Percentiles rank a stretch among this genome's conserved stretches.
These are phyloP conservation scores for Akanthomyces lecanii DNA, from an alignment of 2,329 filamentous ascomycete genomes.

Conservation along the genomic window DNA sequence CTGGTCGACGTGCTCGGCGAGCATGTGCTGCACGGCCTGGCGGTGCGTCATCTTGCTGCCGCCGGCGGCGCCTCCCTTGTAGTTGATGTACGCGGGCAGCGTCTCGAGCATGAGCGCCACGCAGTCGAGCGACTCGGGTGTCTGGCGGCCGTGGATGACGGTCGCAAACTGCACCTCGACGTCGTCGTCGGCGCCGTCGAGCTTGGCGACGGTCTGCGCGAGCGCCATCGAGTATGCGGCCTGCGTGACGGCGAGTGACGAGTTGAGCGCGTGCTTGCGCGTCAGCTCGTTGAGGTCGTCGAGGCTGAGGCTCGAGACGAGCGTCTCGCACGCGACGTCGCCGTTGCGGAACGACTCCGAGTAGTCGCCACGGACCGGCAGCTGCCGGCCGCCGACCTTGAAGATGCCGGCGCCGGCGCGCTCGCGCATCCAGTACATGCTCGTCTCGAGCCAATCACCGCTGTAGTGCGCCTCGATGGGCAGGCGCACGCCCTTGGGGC, in stretches of 20 bases:
- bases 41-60: slow-evolving; percentile 8
- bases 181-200: neutral
- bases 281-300: slow-evolving; percentile 15
- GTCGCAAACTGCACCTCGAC: slow-evolving; percentile 19
- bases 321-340: slow-evolving; percentile 13
- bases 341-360: slow-evolving; percentile 15
- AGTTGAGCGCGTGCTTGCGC: slow-evolving; percentile 8
- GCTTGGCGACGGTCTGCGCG: slow-evolving; percentile 13
- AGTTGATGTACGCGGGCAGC: slow-evolving; percentile 16
- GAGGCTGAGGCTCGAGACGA: slow-evolving; percentile 10
- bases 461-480: slow-evolving; percentile 17
- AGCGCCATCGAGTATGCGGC: slow-evolving; percentile 18
- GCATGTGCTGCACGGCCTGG: slow-evolving; percentile 13
- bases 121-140: slow-evolving; percentile 15
- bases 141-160: slow-evolving; percentile 17
- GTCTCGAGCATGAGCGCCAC: slow-evolving; percentile 18
- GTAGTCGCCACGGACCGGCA: neutral
- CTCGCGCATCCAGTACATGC: slow-evolving; percentile 17
- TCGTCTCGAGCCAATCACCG: slow-evolving; percentile 19
- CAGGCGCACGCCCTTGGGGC: slow-evolving; percentile 12
- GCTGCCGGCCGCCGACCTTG: neutral
- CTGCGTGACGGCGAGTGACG: slow-evolving; percentile 12
- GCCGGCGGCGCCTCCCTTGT: neutral
- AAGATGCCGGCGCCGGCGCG: slow-evolving; percentile 4
- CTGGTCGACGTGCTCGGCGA: slow-evolving; percentile 16